Evolutionary conservation across 805 yeast genomes (phyloP), one percentile per base, ranked within the genome.

Genomic region (Candida ipomoeae): DNA sequence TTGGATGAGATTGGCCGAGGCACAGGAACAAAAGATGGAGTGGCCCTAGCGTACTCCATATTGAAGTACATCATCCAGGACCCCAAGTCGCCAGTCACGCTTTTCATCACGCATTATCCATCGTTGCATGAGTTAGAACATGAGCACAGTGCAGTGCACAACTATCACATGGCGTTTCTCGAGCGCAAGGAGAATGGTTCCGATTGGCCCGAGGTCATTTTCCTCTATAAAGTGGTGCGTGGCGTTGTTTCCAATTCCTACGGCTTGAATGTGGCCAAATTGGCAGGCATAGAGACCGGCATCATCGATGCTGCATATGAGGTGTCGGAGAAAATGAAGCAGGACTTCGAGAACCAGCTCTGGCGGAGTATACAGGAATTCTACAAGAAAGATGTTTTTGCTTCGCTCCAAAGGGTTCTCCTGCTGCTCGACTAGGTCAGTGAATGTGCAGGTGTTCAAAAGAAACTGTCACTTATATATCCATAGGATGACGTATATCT

Each of bases 71-170:
- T 87, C 53, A 64, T 80, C 2, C 63, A 60, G 31, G 63, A 62
- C 40, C 46, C 54, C 2, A 40, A 46, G n/a, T 58, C 58, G 23
- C 84, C 91, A 0, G 69, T 87, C 50, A 78, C 86, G 0, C 68
- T 90, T 38, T 90, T 89, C 65, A 87, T 91, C 34, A 90, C 97
- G 0, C 97, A 90, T 66, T 90, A 83, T 59, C 90, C 91, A 5
- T 74, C 80, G 17, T 68, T 90, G 38, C 78, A 83, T 49, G 68
- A 71, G 17, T 73, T 85, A 35, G 81, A 79, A 37, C 57, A 67
- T 3, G 62, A 62, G 29, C 73, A 67, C 52, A 69, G 69, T 1
- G 55, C 53, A 2, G 82, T 85, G 10, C 71, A 71, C 18, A 85
- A 85, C 60, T 85, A 75, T 65, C 89, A 85, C 58, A 84, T 90